phyloP scores from a whole-genome alignment of 1,284 basidiomycete species.

The Kwoniella shivajii region DNA sequence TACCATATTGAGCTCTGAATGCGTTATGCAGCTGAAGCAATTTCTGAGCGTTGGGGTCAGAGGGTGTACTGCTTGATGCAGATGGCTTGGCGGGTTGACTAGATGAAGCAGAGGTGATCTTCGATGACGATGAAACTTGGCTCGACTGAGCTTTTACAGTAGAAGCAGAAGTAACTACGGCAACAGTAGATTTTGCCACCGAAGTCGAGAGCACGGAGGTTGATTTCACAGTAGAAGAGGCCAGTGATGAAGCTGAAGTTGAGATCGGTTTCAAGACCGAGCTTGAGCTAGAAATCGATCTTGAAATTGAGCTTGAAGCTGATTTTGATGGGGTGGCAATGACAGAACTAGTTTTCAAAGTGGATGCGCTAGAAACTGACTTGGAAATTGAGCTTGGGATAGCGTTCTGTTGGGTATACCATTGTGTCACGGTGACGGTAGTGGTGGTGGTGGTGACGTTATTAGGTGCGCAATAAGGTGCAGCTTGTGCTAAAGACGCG shows the following conservation, averaged over 20 bases:
- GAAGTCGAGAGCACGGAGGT: background rate
- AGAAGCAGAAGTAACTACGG: background rate
- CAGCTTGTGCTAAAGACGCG: background rate
- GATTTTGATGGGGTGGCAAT: too few relatives aligned
- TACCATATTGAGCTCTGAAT: conserved; percentile 39
- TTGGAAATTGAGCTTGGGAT: too few relatives aligned
- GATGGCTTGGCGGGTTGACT: background rate
- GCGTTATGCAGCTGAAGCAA: conserved; percentile 41
- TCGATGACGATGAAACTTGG: too few relatives aligned
- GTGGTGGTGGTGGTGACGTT: background rate
- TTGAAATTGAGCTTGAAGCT: too few relatives aligned
- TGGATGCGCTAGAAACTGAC: too few relatives aligned
- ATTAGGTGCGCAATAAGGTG: background rate
- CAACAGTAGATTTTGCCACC: background rate
- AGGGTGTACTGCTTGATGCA: background rate
- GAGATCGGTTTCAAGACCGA: background rate
- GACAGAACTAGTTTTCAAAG: too few relatives aligned
- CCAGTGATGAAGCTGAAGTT: too few relatives aligned
- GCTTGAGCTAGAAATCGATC: too few relatives aligned
- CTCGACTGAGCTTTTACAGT: too few relatives aligned
- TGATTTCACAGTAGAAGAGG: background rate
- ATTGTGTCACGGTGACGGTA: background rate
- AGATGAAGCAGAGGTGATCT: too few relatives aligned
- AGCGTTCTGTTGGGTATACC: background rate
- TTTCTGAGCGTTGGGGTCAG: conserved; percentile 15